These are phyloP conservation scores for Trichoderma lentiforme DNA, from an alignment of 2,329 filamentous ascomycete species.

Conservation along the genomic window DNA sequence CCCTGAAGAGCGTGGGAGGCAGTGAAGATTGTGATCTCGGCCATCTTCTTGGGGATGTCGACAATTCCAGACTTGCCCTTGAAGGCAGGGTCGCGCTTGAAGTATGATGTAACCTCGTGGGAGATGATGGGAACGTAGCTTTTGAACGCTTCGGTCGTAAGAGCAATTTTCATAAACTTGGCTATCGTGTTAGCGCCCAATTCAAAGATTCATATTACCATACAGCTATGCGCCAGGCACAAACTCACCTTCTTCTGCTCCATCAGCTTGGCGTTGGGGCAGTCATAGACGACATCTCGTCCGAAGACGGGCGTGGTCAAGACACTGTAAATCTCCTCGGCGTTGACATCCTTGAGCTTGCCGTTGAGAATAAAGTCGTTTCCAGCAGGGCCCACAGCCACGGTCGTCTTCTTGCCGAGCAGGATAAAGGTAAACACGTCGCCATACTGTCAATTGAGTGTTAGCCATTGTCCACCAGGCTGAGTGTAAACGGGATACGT, in stretches of 20 bases:
- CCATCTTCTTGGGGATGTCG: slow-evolving; percentile 72
- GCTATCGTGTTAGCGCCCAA: slow-evolving; percentile 16
- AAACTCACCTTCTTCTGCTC: slow-evolving; percentile 82
- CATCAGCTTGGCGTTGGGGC: slow-evolving; percentile 88
- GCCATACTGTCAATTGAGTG: slow-evolving; percentile 59
- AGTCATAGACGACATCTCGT: slow-evolving; percentile 84
- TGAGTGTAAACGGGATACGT: background rate
- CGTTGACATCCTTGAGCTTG: slow-evolving; percentile 84
- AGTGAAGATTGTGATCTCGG: slow-evolving; percentile 86
- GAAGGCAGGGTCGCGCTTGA: slow-evolving; percentile 65
- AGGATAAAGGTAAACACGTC: slow-evolving; percentile 88
- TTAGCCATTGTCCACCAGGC: background rate
- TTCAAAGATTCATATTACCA: background rate
- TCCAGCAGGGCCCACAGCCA: slow-evolving; percentile 74
- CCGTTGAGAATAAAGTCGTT: slow-evolving; percentile 92
- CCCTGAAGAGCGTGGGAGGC: slow-evolving; percentile 83
- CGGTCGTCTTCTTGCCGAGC: slow-evolving; percentile 84
- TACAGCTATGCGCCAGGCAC: background rate
- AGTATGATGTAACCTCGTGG: slow-evolving; percentile 68
- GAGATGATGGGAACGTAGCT: slow-evolving; percentile 77
- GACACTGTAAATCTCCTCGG: slow-evolving; percentile 84
- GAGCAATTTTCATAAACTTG: slow-evolving; percentile 76
- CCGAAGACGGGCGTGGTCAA: slow-evolving; percentile 73
- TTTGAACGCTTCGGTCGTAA: slow-evolving; percentile 71
- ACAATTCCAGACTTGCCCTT: slow-evolving; percentile 65